phyloP scores from a whole-genome alignment of 169 alveolate species.

The Plasmodium gallinaceum region DNA sequence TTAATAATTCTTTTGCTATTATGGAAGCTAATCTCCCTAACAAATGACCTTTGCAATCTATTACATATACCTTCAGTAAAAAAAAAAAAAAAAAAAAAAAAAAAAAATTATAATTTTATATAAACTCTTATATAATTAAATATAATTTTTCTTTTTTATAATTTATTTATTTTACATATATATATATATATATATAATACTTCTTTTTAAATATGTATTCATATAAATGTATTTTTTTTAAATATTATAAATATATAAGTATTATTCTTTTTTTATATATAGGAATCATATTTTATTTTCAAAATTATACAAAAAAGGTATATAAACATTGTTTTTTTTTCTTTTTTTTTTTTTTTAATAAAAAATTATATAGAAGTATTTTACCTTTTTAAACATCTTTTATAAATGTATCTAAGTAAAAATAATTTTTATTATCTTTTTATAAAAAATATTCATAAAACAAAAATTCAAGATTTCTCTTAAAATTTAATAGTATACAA shows the following conservation, averaged over 20 bases:
- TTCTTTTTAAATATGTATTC: not conserved
- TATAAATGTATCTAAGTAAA: not conserved
- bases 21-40: conserved; percentile 99
- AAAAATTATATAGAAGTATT: not conserved
- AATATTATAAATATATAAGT: too few relatives aligned
- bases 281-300: too few relatives aligned
- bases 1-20: conserved; percentile 98
- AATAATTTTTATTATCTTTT: not conserved
- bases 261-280: too few relatives aligned
- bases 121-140: too few relatives aligned
- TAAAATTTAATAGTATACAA: not conserved
- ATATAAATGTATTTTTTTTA: too few relatives aligned
- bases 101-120: not conserved
- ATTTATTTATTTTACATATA: too few relatives aligned
- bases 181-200: not conserved
- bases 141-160: too few relatives aligned
- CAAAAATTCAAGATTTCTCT: not conserved
- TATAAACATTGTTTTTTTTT: too few relatives aligned
- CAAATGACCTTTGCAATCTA: conserved; percentile 99
- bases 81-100: not conserved
- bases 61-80: conserved; percentile 88
- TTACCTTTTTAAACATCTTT: not conserved
- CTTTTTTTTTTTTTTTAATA: too few relatives aligned
- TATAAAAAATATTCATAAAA: not conserved
- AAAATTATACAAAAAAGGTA: too few relatives aligned